Conservation (phyloP, 768 basidiomycete species). For the Kwoniella heveanensis region DNA sequence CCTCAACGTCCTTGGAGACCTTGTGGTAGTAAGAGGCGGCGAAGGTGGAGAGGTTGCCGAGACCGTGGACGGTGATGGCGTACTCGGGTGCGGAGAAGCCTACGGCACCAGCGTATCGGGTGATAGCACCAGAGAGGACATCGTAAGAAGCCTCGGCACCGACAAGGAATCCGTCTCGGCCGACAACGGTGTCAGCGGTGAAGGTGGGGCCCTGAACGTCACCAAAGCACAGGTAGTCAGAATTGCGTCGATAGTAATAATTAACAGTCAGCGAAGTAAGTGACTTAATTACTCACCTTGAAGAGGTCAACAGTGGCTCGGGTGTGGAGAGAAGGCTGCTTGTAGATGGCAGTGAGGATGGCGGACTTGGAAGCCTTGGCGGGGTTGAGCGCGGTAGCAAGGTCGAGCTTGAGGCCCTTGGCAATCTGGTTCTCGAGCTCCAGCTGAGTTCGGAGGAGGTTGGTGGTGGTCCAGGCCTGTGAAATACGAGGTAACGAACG, state of each 20-base stretch:
- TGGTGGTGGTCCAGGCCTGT: conserved; percentile 91
- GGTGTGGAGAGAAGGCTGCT: conserved; percentile 93
- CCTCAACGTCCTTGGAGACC: conserved; percentile 55
- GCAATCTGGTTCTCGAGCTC: conserved; percentile 98
- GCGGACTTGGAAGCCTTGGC: conserved; percentile 84
- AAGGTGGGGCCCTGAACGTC: conserved; percentile 86
- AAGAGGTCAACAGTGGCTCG: conserved; percentile 87
- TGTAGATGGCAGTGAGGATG: conserved; percentile 80
- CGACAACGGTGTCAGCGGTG: conserved; percentile 91
- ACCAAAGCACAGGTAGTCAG: conserved; percentile 10
- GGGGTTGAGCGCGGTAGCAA: conserved; percentile 78
- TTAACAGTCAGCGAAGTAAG: too few relatives aligned
- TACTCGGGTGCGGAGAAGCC: conserved; percentile 92
- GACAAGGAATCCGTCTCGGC: conserved; percentile 94
- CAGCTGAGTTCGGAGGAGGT: conserved; percentile 84
- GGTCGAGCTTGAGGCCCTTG: conserved; percentile 94
- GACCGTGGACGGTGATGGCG: conserved; percentile 87
- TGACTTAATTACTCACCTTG: conserved; percentile 78
- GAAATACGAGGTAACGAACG: background rate
- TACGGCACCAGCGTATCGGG: conserved; percentile 85
- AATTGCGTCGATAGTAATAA: background rate
- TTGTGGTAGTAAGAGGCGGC: conserved; percentile 95
- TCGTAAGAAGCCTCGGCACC: conserved; percentile 97
- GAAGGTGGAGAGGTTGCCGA: conserved; percentile 92
- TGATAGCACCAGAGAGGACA: conserved; percentile 87